Evolutionary conservation across 176 grass and related monocot genomes (phyloP), one percentile per base, ranked within the genome.

Genomic region (Oryza nivara): DNA sequence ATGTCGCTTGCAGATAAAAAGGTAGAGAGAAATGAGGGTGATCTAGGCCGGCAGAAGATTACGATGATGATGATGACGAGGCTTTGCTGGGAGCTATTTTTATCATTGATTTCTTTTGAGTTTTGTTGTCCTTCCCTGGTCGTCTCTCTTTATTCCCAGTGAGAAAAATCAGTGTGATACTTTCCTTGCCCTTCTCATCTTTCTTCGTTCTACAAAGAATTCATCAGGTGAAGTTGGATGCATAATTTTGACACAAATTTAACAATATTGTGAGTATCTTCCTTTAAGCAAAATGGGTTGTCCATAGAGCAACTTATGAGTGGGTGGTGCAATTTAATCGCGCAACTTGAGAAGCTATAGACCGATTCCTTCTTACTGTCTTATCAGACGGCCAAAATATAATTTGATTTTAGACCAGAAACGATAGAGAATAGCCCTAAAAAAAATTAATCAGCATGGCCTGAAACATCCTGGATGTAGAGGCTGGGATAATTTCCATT

Each of bases 21-120:
- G 67, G 40, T 0, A 56, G 28, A 4, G 25, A 54, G n/a, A 73
- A 67, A 41, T 5, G 34, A 54, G 30, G 73, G 63, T 82, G 66
- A 86, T 82, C 10, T 17, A 38, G 44, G 34, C 23, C 15, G 11
- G 58, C 56, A 63, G 45, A 19, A 34, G 68, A 36, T 14, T 56
- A 82, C 61, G 46, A 86, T 87, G 79, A 32, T 63, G 60, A 47
- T 14, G 41, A 82, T 73, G 60, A 83, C 79, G 79, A 22, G 73
- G 47, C 84, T 73, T 83, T 19, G 68, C 60, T 87, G 58, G 47
- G 44, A 30, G 67, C 46, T 78, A 45, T 78, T 73, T 26, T 71
- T 10, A 66, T 43, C 10, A 60, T 32, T 32, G 2, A 32, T 12
- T 7, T 16, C 10, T 44, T 82, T 58, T 47, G 7, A 4, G 13